These are phyloP conservation scores for Trichoderma sp. DNA, from an alignment of 2,329 filamentous ascomycete species.

Conservation along the genomic window DNA sequence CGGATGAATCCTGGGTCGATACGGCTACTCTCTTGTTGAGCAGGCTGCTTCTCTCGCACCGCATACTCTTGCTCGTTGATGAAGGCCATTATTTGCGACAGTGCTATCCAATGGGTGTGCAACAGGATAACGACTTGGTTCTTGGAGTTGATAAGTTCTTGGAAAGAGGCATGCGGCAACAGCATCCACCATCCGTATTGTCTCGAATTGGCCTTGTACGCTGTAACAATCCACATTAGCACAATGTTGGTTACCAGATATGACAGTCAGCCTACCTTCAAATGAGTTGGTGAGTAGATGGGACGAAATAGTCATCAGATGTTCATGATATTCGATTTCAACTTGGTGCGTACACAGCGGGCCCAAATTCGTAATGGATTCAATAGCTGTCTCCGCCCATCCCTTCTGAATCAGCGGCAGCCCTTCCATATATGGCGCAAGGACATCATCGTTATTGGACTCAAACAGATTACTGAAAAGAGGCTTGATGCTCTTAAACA, in stretches of 20 bases:
- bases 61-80: slow-evolving; percentile 45
- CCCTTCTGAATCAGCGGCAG: slow-evolving; percentile 45
- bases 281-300: slow-evolving; percentile 54
- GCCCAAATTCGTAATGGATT: slow-evolving; percentile 42
- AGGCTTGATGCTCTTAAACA: slow-evolving; percentile 46
- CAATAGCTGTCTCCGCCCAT: slow-evolving; percentile 48
- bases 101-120: slow-evolving; percentile 53
- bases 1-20: slow-evolving; percentile 46
- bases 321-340: slow-evolving; percentile 46
- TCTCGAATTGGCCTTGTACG: slow-evolving; percentile 48
- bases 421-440: slow-evolving; percentile 46
- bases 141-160: slow-evolving; percentile 46
- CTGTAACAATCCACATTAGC: slow-evolving; percentile 31
- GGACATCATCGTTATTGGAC: slow-evolving; percentile 39
- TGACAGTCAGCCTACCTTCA: slow-evolving; percentile 43
- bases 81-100: slow-evolving; percentile 54
- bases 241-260: background rate
- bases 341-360: slow-evolving; percentile 44
- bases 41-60: slow-evolving; percentile 32
- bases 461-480: slow-evolving; percentile 49
- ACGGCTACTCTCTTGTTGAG: slow-evolving; percentile 22
- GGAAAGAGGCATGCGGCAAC: slow-evolving; percentile 52
- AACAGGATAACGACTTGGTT: slow-evolving; percentile 49
- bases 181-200: slow-evolving; percentile 60
- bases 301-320: slow-evolving; percentile 47